Percentiles rank a stretch among this genome's conserved stretches.
Conservation (phyloP, 2,329 filamentous ascomycete species). For the Paracoccidioides lutzii region DNA sequence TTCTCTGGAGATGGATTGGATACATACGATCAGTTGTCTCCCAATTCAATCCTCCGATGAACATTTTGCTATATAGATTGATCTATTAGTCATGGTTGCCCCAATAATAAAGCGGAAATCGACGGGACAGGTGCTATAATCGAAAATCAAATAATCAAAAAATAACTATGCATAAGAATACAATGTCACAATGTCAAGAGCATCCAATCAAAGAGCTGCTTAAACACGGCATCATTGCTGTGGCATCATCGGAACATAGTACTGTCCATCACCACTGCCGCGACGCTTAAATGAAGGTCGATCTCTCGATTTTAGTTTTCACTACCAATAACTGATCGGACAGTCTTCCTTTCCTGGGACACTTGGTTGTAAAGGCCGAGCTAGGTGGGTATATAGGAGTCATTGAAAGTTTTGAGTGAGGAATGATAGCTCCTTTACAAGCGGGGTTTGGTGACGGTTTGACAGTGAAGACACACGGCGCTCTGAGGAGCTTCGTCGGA, state of each 20-base stretch:
- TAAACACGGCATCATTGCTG: not conserved
- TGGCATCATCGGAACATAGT: not conserved
- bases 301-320: not conserved
- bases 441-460: not conserved
- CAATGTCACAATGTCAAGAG: not conserved
- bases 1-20: slow-evolving; percentile 4
- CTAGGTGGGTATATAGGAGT: not conserved
- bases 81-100: slow-evolving; percentile 20
- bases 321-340: not conserved
- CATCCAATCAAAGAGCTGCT: not conserved
- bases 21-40: slow-evolving; percentile 92
- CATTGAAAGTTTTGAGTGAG: not conserved
- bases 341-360: not conserved
- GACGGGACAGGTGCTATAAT: not conserved
- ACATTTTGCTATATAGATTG: slow-evolving; percentile 72
- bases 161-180: slow-evolving; percentile 5
- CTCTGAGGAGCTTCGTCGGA: slow-evolving; percentile 2
- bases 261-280: not conserved
- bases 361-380: not conserved
- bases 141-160: not conserved
- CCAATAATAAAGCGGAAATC: not conserved
- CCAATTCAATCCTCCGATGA: slow-evolving; percentile 97
- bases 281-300: not conserved
- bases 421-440: slow-evolving; percentile 5
- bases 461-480: not conserved